Evolutionary conservation across 1,284 basidiomycete genomes (phyloP).

Genomic region (Ceratobasidium sp.): DNA sequence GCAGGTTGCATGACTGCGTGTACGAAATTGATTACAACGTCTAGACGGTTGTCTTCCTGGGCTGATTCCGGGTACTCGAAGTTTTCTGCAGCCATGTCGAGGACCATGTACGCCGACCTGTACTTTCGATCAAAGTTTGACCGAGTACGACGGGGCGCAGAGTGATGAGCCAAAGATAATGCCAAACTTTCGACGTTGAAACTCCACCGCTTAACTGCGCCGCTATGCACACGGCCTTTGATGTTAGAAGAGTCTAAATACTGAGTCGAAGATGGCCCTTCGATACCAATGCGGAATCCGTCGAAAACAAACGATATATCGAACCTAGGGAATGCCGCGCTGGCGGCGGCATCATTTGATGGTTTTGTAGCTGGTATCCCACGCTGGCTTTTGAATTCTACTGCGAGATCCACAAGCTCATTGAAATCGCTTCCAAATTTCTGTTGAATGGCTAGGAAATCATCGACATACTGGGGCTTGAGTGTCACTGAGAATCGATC

Average conservation of each 20-base stretch:
- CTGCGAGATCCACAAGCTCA: constrained; percentile 76
- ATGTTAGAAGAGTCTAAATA: constrained; percentile 79
- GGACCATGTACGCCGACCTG: constrained; percentile 84
- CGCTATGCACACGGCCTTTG: constrained; percentile 69
- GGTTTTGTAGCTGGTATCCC: constrained; percentile 50
- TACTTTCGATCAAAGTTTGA: constrained; percentile 69
- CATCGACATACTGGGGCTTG: constrained; percentile 85
- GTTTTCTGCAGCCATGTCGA: constrained; percentile 70
- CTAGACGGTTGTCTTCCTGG: constrained; percentile 53
- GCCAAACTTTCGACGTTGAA: constrained; percentile 77
- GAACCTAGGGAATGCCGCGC: constrained; percentile 41
- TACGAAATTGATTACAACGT: constrained; percentile 76
- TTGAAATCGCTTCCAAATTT: constrained; percentile 90
- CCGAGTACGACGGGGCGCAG: constrained; percentile 53
- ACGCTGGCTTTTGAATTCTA: constrained; percentile 68
- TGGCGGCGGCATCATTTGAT: constrained; percentile 47
- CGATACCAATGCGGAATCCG: constrained; percentile 82
- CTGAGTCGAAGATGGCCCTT: constrained; percentile 77
- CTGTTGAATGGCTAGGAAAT: constrained; percentile 81
- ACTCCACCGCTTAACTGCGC: constrained; percentile 68
- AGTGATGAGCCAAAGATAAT: constrained; percentile 77
- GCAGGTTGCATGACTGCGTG: constrained; percentile 94
- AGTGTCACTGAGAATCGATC: constrained; percentile 79
- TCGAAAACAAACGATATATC: constrained; percentile 73
- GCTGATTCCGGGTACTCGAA: constrained; percentile 55